Conservation (phyloP, 768 basidiomycete species). For the Collybia sordida region DNA sequence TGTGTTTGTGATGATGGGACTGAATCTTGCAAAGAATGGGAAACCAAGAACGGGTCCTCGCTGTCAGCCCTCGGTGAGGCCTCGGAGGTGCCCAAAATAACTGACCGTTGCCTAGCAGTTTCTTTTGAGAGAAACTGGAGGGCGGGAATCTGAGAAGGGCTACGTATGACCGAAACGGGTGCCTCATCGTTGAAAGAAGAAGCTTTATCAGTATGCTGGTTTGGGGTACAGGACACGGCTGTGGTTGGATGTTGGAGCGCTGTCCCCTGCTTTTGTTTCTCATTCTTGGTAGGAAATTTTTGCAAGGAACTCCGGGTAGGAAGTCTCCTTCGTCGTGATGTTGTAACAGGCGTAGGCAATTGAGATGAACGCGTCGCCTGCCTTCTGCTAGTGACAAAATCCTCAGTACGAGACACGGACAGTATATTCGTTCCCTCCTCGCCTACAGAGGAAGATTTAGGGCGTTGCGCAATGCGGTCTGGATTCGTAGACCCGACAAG, state of each 20-base stretch:
- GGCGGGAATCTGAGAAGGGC: not conserved
- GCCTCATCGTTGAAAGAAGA: not conserved
- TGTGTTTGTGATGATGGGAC: slow-evolving; percentile 40
- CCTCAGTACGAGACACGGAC: not conserved
- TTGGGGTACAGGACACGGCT: not conserved
- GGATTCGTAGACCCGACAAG: not conserved
- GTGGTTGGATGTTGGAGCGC: not conserved
- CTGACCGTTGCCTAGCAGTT: not conserved
- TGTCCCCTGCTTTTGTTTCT: not conserved
- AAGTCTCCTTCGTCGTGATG: not conserved
- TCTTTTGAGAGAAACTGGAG: not conserved
- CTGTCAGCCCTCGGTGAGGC: not conserved
- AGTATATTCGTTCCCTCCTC: not conserved
- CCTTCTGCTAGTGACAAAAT: not conserved
- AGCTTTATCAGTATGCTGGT: not conserved
- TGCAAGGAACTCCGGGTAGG: not conserved
- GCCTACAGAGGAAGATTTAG: too few species aligned
- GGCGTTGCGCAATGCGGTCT: not conserved
- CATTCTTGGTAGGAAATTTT: slow-evolving; percentile 1
- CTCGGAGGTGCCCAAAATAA: not conserved
- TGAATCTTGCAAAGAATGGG: slow-evolving; percentile 4
- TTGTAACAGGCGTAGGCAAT: not conserved
- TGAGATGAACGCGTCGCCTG: not conserved
- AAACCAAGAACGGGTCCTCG: slow-evolving; percentile 1
- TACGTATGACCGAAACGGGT: not conserved